Evolutionary conservation across 352 stramenopile species (phyloP).

Genomic region (Globisporangium splendens): DNA sequence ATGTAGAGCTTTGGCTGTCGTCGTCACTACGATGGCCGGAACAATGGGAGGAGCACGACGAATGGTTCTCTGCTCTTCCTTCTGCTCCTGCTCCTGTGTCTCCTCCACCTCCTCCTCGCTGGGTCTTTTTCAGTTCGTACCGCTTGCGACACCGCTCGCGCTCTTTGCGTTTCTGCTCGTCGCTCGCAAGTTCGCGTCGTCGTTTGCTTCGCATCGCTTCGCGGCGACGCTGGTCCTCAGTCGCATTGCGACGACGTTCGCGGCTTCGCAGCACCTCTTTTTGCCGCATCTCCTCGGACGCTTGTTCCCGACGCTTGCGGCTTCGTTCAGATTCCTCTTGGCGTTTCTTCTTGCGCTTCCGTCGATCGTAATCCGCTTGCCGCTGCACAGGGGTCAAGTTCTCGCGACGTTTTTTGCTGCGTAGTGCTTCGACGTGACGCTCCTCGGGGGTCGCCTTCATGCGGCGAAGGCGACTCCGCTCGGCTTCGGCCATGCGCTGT

Average conservation of each 20-base stretch:
- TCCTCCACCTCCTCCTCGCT: background rate
- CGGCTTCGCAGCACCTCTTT: conserved; percentile 60
- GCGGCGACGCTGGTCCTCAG: conserved; percentile 57
- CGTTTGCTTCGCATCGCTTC: conserved; percentile 56
- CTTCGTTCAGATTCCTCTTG: conserved; percentile 46
- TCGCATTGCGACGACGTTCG: conserved; percentile 55
- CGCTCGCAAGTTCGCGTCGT: conserved; percentile 53
- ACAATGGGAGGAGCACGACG: conserved; percentile 2
- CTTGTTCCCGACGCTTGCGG: conserved; percentile 42
- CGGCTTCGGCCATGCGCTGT: conserved; percentile 43
- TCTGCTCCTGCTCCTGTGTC: background rate
- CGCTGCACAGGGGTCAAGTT: conserved; percentile 59
- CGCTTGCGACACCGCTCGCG: conserved; percentile 62
- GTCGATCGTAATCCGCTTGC: conserved; percentile 61
- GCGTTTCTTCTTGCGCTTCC: conserved; percentile 50
- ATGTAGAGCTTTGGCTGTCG: conserved; percentile 8
- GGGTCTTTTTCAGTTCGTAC: conserved; percentile 59
- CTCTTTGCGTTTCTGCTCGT: conserved; percentile 57
- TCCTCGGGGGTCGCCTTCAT: conserved; percentile 43
- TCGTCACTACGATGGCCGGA: conserved; percentile 1
- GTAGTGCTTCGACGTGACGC: conserved; percentile 42
- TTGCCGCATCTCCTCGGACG: conserved; percentile 33
- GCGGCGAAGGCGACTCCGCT: conserved; percentile 53
- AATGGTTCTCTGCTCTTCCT: background rate
- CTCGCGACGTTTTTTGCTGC: conserved; percentile 58